Evolutionary conservation across 2,329 filamentous ascomycete species (phyloP), one percentile per base, ranked within the genome.

Genomic region (Mycogone perniciosa): DNA sequence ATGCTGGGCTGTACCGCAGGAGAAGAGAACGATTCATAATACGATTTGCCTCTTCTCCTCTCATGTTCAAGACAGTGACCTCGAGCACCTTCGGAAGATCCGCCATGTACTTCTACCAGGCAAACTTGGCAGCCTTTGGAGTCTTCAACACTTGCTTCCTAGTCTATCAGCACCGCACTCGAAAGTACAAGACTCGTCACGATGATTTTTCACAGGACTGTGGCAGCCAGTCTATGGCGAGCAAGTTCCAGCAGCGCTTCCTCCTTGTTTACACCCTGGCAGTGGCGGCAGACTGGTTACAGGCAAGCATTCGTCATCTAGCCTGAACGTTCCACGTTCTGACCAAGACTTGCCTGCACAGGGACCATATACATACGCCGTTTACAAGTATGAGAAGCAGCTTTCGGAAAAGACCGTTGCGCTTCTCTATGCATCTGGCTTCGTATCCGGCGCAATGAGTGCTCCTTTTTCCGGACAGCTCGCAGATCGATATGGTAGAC

Each of bases 311-410:
- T 20, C 30, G 10, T 7, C 34, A 48, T 50, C n/a, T n/a, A 34
- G 5, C 30, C 3, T 37, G 7, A 41, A 5, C 35, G 13, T 13
- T 20, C 4, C 11, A 33, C 29, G 11, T 40, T 29, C 38, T 27
- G 5, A 27, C 34, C 4, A 46, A 40, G 20, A n/a, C 5, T 5
- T 35, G 13, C 38, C 42, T 29, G 27, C 7, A 33, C 27, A 72
- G 68, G 71, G 73, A 1, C 73, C 74, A 5, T 73, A 76, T 47
- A 72, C 76, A 38, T 78, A 78, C 56, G 73, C 73, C 4, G 70
- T 77, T 7, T 79, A 77, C 65, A 76, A 73, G 62, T 71, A 76
- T 57, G 71, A 76, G 44, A 75, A 76, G 52, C 58, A 65, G 5
- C 66, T 77, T 1, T 60, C 70, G 4, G 75, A 77, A 54, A 64